Base-by-base conservation (phyloP, 1,284 basidiomycete genomes). In the Sanghuangporus weigelae region DNA sequence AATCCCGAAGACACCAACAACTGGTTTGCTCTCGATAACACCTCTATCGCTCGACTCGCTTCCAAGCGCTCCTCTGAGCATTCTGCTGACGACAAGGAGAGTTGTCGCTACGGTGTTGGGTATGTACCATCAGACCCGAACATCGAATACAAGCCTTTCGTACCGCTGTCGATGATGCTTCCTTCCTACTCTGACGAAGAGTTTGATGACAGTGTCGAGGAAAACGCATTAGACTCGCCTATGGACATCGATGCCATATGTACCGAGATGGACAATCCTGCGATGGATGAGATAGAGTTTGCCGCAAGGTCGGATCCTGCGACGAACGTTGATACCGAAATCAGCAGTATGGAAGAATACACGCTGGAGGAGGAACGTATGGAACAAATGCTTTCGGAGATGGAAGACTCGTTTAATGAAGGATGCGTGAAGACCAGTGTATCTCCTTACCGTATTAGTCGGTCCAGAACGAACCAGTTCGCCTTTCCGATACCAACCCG, bases 21-120 rank as follows among this genome's bases (percentile, higher is more conserved):
- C 26, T 31, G 26, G 26, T 31, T 31, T 31, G 26, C 26, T 31
- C 26, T 31, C 26, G 26, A 31, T 3, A 31, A 31, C 26, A 31
- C 26, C 26, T 31, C 26, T 31, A 31, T 31, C 26, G 26, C 26
- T 31, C 26, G 26, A 31, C 26, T 31, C 26, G 26, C 26, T 31
- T 31, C 26, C 5, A 31, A 31, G 5, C 26, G 26, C 26, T 44
- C 42, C 12, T 44, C 42, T 19, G 3, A 19, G 14, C 42, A 44
- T 19, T 44, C 53, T 12, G 40, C 55, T 36, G 56, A 35, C 19
- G 8, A 36, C 7, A 49, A 44, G 14, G 65, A 21, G 39, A 31
- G 50, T 65, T 63, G 59, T 63, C 63, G 57, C 59, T 38, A 23
- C 26, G 53, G 51, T 49, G 63, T 50, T 57, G 66, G 64, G 10